These are phyloP conservation scores for Aleurites moluccanus DNA, from an alignment of 441 rosid species.

Conservation along the genomic window DNA sequence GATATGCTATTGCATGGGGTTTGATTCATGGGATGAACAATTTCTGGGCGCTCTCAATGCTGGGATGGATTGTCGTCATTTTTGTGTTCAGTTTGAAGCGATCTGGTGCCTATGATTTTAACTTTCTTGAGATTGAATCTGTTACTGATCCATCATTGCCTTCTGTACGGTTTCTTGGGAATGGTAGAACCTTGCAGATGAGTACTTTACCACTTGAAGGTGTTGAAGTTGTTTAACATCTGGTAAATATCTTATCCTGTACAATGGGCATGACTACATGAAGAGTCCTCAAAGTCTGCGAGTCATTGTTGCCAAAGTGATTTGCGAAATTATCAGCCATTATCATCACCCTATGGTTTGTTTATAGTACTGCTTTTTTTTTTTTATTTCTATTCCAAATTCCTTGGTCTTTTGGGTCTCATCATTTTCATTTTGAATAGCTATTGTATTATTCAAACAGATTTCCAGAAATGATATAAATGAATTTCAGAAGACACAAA, in stretches of 20 bases:
- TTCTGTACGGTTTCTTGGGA: constrained; percentile 75
- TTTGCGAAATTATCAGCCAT: constrained; percentile 12
- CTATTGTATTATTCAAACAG: constrained; percentile 11
- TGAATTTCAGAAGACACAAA: neutral
- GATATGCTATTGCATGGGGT: constrained; percentile 95
- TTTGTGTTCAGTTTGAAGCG: constrained; percentile 85
- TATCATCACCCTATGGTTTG: constrained; percentile 2
- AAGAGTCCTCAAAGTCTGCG: neutral
- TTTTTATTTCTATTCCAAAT: neutral
- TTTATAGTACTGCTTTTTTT: constrained; percentile 7
- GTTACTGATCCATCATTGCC: constrained; percentile 83
- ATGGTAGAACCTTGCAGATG: constrained; percentile 77
- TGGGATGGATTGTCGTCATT: constrained; percentile 74
- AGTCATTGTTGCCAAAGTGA: constrained; percentile 2
- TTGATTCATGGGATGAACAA: constrained; percentile 90
- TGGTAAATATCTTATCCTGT: constrained; percentile 8
- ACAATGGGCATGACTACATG: neutral
- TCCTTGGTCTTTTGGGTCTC: constrained; percentile 18
- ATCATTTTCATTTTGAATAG: constrained; percentile 19
- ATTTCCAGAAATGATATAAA: constrained; percentile 12
- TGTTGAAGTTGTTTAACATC: constrained; percentile 61
- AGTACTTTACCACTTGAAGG: constrained; percentile 66
- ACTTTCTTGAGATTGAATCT: constrained; percentile 82
- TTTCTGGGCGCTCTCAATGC: constrained; percentile 87
- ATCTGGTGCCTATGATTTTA: constrained; percentile 83